Conservation (phyloP, 73 alveolate genomes). For the Paramecium pentaurelia region DNA sequence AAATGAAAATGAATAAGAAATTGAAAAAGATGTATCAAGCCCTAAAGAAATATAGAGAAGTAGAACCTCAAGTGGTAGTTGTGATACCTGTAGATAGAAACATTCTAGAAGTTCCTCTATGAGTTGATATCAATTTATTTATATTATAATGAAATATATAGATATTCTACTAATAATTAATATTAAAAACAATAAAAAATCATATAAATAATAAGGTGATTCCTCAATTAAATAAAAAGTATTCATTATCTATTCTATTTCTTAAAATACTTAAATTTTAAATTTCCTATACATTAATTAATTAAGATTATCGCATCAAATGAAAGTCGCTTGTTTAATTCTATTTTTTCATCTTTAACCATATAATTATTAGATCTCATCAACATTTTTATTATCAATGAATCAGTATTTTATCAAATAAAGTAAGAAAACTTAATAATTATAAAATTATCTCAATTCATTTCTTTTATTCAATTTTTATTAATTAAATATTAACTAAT, state of each 20-base stretch:
- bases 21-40: not conserved
- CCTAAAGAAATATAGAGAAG: not conserved
- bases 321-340: not conserved
- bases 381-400: no score
- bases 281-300: no score
- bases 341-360: not conserved
- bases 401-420: not conserved
- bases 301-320: no score
- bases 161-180: no score
- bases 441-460: not conserved
- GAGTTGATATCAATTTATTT: not conserved
- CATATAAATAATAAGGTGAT: no score
- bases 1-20: not conserved
- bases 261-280: no score
- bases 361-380: no score
- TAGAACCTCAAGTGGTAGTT: not conserved
- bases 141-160: no score
- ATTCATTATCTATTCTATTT: no score
- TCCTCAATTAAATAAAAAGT: no score
- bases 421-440: not conserved
- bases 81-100: not conserved
- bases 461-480: not conserved
- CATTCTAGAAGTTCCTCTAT: not conserved
- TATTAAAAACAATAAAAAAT: no score
- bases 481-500: not conserved